Evolutionary conservation across 805 yeast genomes (phyloP).

Genomic region (Wickerhamomyces strasburgensis): DNA sequence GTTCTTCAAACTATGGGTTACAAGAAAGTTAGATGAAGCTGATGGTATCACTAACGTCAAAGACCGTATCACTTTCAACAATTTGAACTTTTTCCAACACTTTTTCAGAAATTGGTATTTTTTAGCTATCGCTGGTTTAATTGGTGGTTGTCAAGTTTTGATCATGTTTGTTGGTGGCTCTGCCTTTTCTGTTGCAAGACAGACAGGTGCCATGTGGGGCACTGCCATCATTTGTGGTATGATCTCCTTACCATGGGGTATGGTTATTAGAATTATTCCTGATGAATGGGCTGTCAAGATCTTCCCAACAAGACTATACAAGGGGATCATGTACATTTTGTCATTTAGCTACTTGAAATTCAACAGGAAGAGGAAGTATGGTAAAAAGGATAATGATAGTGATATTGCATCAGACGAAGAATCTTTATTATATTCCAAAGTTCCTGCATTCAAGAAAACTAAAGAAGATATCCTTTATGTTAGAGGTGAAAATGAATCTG

Average conservation of each 20-base stretch:
- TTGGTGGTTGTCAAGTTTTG: conserved; percentile 78
- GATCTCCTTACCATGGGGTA: conserved; percentile 76
- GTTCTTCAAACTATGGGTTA: conserved; percentile 86
- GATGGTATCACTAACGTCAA: conserved; percentile 56
- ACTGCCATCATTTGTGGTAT: conserved; percentile 80
- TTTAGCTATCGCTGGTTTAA: conserved; percentile 61
- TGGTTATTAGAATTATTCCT: conserved; percentile 72
- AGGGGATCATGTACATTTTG: conserved; percentile 11
- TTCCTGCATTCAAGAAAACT: conserved; percentile 30
- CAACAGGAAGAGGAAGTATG: conserved; percentile 8
- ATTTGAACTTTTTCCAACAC: conserved; percentile 80
- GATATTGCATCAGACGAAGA: conserved; percentile 13
- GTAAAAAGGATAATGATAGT: conserved; percentile 4
- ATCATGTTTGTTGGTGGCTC: conserved; percentile 98
- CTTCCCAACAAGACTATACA: conserved; percentile 53
- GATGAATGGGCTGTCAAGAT: conserved; percentile 63
- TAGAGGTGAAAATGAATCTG: conserved; percentile 19
- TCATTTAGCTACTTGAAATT: conserved; percentile 21
- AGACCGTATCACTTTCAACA: conserved; percentile 55
- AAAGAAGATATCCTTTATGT: conserved; percentile 26
- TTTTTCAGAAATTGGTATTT: conserved; percentile 81
- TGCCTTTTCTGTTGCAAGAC: conserved; percentile 78
- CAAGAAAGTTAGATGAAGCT: conserved; percentile 87
- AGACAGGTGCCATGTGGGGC: conserved; percentile 86
- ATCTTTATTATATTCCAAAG: conserved; percentile 21